Evolutionary conservation across 805 yeast species (phyloP), one percentile per base, ranked within the genome.

Genomic region (Starmera dryadoides): DNA sequence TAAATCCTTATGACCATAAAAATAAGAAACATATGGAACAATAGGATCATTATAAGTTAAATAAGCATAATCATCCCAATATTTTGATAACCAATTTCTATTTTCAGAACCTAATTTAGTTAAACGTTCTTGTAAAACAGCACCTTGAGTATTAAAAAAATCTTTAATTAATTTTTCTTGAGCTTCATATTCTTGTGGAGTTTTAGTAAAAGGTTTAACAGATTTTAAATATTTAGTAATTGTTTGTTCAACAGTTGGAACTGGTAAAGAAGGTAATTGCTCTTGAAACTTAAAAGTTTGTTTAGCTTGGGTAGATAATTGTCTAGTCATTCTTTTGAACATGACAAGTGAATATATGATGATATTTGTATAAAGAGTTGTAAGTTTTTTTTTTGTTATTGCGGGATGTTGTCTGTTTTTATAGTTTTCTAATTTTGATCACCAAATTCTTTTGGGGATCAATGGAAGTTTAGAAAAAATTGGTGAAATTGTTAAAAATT

Each of bases 21-120:
- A 93, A 67, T 91, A 91, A 17, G 95, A 84, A 29, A 87, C 96
- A 56, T 80, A 89, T 11, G 98, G 97, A 21, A 86, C 85, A n/a
- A 91, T 85, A 0, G 98, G 95, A 61, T 87, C 98, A 48, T 93
- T 74, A 66, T 87, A 89, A 31, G 83, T 79, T 68, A 91, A 69
- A 63, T 91, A 91, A 17, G 96, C 95, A 49, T 84, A 86, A 52
- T 85, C 83, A 60, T 91, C 95, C 98, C 98, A 91, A 73, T 82
- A 87, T 43, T 77, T 81, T 35, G 84, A 75, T 53, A 91, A 71
- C 98, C 98, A 91, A 61, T 91, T 91, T 56, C 87, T 81, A 41
- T 64, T 68, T 39, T 55, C 63, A 23, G 63, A 50, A 22, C 91
- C 81, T 48, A 77, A 76, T 20, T 70, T 64, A 29, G 60, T 55